Conservation (phyloP, 768 basidiomycete genomes). For the Suillus lakei region DNA sequence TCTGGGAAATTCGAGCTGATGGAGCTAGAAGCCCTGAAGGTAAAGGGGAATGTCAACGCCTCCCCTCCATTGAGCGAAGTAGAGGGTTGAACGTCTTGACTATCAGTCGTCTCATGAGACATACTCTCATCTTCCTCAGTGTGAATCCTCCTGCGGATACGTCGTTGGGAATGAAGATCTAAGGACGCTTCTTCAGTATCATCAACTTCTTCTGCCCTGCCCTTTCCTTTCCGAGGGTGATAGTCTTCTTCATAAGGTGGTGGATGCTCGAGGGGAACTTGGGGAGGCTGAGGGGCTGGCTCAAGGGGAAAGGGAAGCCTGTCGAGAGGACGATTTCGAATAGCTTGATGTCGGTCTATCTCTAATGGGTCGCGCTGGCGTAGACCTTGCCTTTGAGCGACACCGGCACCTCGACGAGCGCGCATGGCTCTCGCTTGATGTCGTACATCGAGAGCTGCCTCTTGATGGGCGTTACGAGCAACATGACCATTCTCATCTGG, state of each 20-base stretch:
- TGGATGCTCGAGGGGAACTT: slow-evolving; percentile 5
- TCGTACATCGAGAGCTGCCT: slow-evolving; percentile 26
- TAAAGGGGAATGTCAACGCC: slow-evolving; percentile 15
- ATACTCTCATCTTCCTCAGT: slow-evolving; percentile 12
- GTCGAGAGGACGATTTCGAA: slow-evolving; percentile 20
- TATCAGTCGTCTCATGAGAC: slow-evolving; percentile 9
- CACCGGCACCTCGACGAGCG: slow-evolving; percentile 25
- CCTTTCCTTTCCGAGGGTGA: slow-evolving; percentile 31
- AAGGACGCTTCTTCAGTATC: slow-evolving; percentile 7
- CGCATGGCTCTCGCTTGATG: slow-evolving; percentile 31
- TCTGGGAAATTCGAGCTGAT: slow-evolving; percentile 7
- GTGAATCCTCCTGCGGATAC: slow-evolving; percentile 23
- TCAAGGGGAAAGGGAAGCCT: slow-evolving; percentile 23
- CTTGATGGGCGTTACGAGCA: slow-evolving; percentile 18
- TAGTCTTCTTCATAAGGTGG: background rate
- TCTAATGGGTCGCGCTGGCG: slow-evolving; percentile 21
- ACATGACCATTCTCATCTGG: slow-evolving; percentile 27
- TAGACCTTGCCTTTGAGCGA: slow-evolving; percentile 26
- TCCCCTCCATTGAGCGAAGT: background rate
- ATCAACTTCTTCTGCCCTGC: slow-evolving; percentile 15
- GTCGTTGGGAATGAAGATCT: slow-evolving; percentile 20
- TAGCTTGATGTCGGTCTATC: slow-evolving; percentile 16
- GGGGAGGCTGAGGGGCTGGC: slow-evolving; percentile 13
- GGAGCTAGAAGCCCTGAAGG: slow-evolving; percentile 19
- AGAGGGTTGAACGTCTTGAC: slow-evolving; percentile 14